Evolutionary conservation across 495 filamentous ascomycete species (phyloP).

Genomic region (Penicillium ucsense): DNA sequence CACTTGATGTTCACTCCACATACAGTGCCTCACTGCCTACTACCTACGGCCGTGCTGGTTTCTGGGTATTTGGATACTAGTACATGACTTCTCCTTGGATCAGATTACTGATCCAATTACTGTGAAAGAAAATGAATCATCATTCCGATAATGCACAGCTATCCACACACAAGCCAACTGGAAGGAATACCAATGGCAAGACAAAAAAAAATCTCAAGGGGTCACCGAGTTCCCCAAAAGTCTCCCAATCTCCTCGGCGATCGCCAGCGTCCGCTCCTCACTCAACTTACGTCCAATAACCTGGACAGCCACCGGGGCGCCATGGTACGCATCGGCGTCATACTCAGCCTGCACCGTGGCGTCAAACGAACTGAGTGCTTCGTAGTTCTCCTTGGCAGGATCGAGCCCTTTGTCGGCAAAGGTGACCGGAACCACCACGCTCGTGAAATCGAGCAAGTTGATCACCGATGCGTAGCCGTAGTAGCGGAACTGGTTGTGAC

Average conservation of each 20-base stretch:
- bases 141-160: too few relatives aligned
- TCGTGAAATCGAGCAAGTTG: conserved; percentile 37
- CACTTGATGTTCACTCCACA: too few relatives aligned
- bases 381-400: conserved; percentile 12
- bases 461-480: conserved; percentile 29
- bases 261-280: conserved; percentile 39
- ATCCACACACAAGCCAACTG: too few relatives aligned
- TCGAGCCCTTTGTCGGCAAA: conserved; percentile 30
- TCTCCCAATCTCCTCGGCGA: conserved; percentile 16
- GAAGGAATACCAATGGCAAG: too few relatives aligned
- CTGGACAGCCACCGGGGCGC: conserved; percentile 39
- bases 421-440: conserved; percentile 37
- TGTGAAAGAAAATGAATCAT: too few relatives aligned
- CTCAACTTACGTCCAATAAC: conserved; percentile 36
- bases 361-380: conserved; percentile 27
- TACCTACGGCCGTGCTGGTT: too few relatives aligned
- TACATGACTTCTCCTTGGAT: too few relatives aligned
- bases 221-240: conserved; percentile 4
- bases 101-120: too few relatives aligned
- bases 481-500: conserved; percentile 24
- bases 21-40: too few relatives aligned
- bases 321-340: conserved; percentile 39
- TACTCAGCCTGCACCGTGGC: conserved; percentile 14
- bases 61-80: too few relatives aligned
- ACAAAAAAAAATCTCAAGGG: not conserved